Evolutionary conservation across 2,329 filamentous ascomycete species (phyloP).

Genomic region (Neonectria faginata): DNA sequence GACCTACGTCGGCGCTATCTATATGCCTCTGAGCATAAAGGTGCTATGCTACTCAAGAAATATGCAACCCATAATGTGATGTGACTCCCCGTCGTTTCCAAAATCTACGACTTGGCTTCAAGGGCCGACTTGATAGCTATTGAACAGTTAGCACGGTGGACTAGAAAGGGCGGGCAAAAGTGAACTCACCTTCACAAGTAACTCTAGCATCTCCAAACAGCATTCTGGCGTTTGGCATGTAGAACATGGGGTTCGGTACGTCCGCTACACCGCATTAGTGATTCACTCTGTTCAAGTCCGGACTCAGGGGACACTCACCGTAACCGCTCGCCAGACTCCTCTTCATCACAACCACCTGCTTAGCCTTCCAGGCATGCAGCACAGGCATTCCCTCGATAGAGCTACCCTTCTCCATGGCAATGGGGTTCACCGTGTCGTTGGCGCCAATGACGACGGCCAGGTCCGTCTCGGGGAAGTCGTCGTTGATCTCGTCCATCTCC

Average conservation of each 20-base stretch:
- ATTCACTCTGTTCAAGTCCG: not conserved
- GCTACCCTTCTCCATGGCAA: slow-evolving; percentile 84
- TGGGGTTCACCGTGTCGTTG: slow-evolving; percentile 93
- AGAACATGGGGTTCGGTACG: slow-evolving; percentile 94
- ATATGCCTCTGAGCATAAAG: slow-evolving; percentile 31
- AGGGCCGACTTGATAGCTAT: slow-evolving; percentile 57
- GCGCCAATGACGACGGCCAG: slow-evolving; percentile 90
- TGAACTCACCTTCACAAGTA: slow-evolving; percentile 77
- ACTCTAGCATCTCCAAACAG: slow-evolving; percentile 90
- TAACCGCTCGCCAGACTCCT: slow-evolving; percentile 89
- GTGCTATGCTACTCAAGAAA: slow-evolving; percentile 32
- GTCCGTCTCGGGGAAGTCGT: slow-evolving; percentile 88
- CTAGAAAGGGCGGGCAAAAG: not conserved
- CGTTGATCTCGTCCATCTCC: slow-evolving; percentile 97
- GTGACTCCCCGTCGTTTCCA: not conserved
- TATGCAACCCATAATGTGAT: slow-evolving; percentile 20
- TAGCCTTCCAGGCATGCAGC: slow-evolving; percentile 92
- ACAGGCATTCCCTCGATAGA: slow-evolving; percentile 94
- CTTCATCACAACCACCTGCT: slow-evolving; percentile 95
- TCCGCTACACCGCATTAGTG: slow-evolving; percentile 68
- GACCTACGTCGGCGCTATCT: slow-evolving; percentile 40
- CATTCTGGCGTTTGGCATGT: slow-evolving; percentile 90
- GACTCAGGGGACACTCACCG: slow-evolving; percentile 61
- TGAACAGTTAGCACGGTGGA: slow-evolving; percentile 38
- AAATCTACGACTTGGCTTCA: slow-evolving; percentile 47